Percentiles rank a stretch among this genome's conserved stretches.
These are phyloP conservation scores for Gracilaria caudata DNA, from an alignment of 23 red algal genomes.

Conservation along the genomic window DNA sequence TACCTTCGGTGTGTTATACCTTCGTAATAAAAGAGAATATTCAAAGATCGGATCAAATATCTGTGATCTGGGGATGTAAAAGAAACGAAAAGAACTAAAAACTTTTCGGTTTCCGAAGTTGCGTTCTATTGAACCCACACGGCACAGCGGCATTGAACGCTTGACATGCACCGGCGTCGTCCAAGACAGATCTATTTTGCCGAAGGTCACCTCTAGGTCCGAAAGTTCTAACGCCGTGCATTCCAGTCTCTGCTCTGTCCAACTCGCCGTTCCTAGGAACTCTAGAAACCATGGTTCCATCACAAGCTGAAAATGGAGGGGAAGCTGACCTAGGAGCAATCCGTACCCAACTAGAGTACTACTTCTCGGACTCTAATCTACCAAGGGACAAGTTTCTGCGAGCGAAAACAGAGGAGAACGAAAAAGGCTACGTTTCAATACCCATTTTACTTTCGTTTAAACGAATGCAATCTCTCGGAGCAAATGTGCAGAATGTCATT, in stretches of 20 bases:
- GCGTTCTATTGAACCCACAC: too few relatives aligned
- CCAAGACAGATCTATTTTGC: too few relatives aligned
- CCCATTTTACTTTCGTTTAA: conserved; percentile 80
- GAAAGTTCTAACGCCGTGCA: too few relatives aligned
- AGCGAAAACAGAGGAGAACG: conserved; percentile 77
- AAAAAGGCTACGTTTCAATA: conserved; percentile 80
- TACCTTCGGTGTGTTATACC: too few relatives aligned
- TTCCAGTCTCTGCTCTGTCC: neutral
- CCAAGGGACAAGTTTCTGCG: conserved; percentile 93
- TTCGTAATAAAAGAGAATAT: too few relatives aligned
- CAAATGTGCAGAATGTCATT: conserved; percentile 35
- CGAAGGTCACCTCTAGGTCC: too few relatives aligned
- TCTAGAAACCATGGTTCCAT: conserved; percentile 10
- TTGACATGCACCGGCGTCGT: neutral
- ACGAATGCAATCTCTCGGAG: conserved; percentile 54
- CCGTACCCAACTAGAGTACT: conserved; percentile 92
- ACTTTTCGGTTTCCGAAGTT: too few relatives aligned
- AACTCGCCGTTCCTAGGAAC: neutral
- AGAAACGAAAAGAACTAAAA: too few relatives aligned
- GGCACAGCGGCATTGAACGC: too few relatives aligned
- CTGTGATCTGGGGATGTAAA: too few relatives aligned
- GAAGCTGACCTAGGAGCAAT: conserved; percentile 62
- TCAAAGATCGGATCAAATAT: too few relatives aligned
- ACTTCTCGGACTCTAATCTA: conserved; percentile 96
- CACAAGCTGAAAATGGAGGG: conserved; percentile 10